Evolutionary conservation across 2,329 filamentous ascomycete species (phyloP).

Genomic region (Penicillium sclerotiorum): DNA sequence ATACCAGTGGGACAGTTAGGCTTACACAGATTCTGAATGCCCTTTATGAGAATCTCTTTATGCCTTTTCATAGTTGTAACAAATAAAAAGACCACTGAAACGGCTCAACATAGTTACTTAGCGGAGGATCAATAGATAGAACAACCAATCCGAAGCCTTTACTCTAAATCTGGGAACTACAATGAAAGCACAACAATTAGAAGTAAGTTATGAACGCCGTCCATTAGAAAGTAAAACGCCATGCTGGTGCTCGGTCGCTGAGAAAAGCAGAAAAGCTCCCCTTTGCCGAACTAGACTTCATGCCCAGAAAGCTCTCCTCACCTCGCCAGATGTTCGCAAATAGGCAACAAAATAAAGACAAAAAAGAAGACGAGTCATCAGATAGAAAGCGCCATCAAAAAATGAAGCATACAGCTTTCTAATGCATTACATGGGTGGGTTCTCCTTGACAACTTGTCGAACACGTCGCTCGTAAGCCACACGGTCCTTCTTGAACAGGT

Average conservation of each 20-base stretch:
- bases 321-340: conserved; percentile 10
- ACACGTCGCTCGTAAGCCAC: conserved; percentile 87
- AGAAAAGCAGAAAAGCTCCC: conserved; percentile 18
- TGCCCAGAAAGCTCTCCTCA: conserved; percentile 15
- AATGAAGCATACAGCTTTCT: conserved; percentile 6
- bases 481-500: conserved; percentile 89
- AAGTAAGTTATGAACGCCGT: conserved; percentile 18
- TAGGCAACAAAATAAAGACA: conserved; percentile 15
- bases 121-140: too few species aligned
- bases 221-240: conserved; percentile 31
- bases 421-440: conserved; percentile 67
- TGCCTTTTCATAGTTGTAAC: too few species aligned
- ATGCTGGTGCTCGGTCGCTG: conserved; percentile 26
- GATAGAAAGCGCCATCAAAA: neutral
- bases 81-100: too few species aligned
- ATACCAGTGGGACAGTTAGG: too few species aligned
- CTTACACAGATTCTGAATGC: too few species aligned
- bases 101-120: too few species aligned
- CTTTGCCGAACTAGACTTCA: conserved; percentile 16
- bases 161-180: neutral
- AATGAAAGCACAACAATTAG: neutral
- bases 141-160: too few species aligned
- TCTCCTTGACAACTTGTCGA: conserved; percentile 82
- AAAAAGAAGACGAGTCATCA: neutral
- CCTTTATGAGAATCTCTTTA: too few species aligned